phyloP scores from a whole-genome alignment of 805 yeast species.

The Pichia nanzhaoensis region DNA sequence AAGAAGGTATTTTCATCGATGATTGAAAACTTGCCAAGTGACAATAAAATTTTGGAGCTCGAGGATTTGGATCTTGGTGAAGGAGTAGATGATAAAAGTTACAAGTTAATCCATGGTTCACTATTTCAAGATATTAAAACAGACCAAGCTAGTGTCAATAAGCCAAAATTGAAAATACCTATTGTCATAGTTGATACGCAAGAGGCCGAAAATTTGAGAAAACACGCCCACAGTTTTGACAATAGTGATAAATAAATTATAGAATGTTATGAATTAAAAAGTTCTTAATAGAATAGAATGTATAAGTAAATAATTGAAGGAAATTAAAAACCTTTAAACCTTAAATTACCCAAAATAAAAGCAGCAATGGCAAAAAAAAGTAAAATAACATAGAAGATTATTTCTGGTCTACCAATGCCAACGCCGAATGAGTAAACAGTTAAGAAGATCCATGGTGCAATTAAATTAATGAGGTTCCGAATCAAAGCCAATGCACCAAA shows the following conservation, averaged over 20 bases:
- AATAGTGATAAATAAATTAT: background rate
- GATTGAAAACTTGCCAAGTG: slow-evolving; percentile 6
- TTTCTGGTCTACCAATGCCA: slow-evolving; percentile 29
- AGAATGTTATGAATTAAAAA: too few relatives aligned
- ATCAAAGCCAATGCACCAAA: slow-evolving; percentile 65
- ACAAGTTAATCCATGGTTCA: slow-evolving; percentile 1
- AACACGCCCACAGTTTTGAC: slow-evolving; percentile 9
- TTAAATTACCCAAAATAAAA: slow-evolving; percentile 8
- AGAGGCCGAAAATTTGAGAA: slow-evolving; percentile 24
- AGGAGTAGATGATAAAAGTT: slow-evolving; percentile 8
- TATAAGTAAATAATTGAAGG: too few relatives aligned
- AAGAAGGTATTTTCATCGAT: slow-evolving; percentile 11
- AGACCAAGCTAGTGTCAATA: background rate
- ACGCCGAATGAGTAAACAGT: slow-evolving; percentile 42
- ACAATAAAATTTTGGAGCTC: slow-evolving; percentile 2
- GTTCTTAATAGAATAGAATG: too few relatives aligned
- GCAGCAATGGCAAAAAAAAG: slow-evolving; percentile 2
- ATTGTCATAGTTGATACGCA: slow-evolving; percentile 24
- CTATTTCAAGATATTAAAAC: background rate
- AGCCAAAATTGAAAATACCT: slow-evolving; percentile 16
- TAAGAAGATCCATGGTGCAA: slow-evolving; percentile 44
- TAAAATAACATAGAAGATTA: slow-evolving; percentile 29
- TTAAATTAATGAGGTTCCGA: slow-evolving; percentile 41
- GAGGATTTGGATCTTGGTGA: slow-evolving; percentile 9
- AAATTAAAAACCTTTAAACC: background rate